These are phyloP conservation scores for Mycena sp. DNA, from an alignment of 1,284 basidiomycete genomes.

Conservation along the genomic window DNA sequence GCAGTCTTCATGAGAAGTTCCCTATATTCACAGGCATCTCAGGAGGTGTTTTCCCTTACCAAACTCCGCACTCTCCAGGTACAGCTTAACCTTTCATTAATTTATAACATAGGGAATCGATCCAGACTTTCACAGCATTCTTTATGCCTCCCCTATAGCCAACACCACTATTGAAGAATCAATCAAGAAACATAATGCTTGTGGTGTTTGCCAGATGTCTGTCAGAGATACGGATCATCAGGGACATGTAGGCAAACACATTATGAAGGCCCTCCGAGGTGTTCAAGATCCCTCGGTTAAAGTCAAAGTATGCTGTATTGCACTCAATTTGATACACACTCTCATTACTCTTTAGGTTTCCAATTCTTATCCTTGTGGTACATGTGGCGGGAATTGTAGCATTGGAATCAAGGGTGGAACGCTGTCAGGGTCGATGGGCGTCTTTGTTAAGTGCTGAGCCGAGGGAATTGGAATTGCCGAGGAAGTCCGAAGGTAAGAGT, in stretches of 20 bases:
- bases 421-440: too few species aligned
- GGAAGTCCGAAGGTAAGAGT: too few species aligned
- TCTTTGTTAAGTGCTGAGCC: too few species aligned
- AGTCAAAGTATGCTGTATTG: background rate
- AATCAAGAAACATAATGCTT: background rate
- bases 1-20: too few species aligned
- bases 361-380: background rate
- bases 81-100: too few species aligned
- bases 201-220: background rate
- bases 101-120: too few species aligned
- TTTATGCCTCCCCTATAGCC: background rate
- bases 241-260: background rate
- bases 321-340: background rate
- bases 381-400: background rate
- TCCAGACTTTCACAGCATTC: background rate
- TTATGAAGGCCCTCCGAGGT: background rate
- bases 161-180: background rate
- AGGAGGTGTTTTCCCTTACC: too few species aligned
- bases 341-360: background rate
- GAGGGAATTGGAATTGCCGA: too few species aligned
- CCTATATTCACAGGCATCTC: too few species aligned
- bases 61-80: too few species aligned
- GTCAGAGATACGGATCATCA: too few species aligned
- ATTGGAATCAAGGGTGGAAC: background rate
- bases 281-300: background rate